A percentile compares a stretch with the other conserved stretches of the same genome.
Evolutionary conservation across 2,329 filamentous ascomycete genomes (phyloP).

Genomic region (Malbranchea zuffiana): DNA sequence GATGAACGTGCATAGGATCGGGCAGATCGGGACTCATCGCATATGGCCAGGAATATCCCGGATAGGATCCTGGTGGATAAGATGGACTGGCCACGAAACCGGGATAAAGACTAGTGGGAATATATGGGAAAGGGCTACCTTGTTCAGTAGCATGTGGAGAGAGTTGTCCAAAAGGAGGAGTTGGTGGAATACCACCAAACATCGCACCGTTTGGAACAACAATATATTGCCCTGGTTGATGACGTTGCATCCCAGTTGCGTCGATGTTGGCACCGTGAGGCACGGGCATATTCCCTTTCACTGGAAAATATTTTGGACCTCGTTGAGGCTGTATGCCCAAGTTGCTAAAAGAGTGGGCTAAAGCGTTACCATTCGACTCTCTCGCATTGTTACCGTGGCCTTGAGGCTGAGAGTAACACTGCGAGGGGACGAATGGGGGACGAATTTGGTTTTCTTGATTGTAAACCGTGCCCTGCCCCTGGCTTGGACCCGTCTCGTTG

Average conservation of each 20-base stretch:
- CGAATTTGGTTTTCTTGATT: conserved; percentile 20
- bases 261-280: conserved; percentile 21
- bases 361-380: conserved; percentile 16
- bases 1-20: conserved; percentile 27
- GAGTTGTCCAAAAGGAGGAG: conserved; percentile 22
- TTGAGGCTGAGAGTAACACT: conserved; percentile 16
- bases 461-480: conserved; percentile 16
- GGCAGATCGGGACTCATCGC: conserved; percentile 27
- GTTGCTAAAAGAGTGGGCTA: conserved; percentile 20
- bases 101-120: conserved; percentile 28
- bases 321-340: conserved; percentile 24
- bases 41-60: conserved; percentile 30
- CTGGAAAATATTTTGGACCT: conserved; percentile 19
- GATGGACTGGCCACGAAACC: conserved; percentile 24
- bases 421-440: conserved; percentile 17
- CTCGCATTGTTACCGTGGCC: conserved; percentile 10
- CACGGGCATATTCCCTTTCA: conserved; percentile 21
- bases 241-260: conserved; percentile 21
- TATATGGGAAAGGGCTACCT: conserved; percentile 26
- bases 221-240: conserved; percentile 18
- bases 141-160: conserved; percentile 25
- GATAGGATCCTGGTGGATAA: conserved; percentile 24
- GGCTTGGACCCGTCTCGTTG: conserved; percentile 11
- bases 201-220: conserved; percentile 27
- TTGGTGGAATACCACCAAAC: conserved; percentile 23